Conservation (phyloP, 805 yeast genomes). For the Spencermartinsiella europaea region DNA sequence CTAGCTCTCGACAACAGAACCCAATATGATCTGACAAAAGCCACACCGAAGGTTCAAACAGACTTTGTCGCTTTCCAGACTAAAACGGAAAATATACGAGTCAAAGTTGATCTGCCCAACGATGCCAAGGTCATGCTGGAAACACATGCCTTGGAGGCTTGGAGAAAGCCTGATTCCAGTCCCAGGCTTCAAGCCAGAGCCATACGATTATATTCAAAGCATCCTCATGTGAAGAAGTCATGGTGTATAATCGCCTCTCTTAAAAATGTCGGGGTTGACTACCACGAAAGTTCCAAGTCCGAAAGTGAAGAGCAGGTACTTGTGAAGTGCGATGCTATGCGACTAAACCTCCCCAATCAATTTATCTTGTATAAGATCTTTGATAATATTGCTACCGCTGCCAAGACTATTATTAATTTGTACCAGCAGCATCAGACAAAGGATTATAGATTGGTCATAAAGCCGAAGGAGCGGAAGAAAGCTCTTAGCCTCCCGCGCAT, state of each 20-base stretch:
- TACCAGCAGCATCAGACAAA: conserved; percentile 28
- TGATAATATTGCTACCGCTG: conserved; percentile 65
- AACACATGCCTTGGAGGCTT: conserved; percentile 32
- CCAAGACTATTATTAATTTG: conserved; percentile 59
- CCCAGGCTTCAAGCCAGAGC: conserved; percentile 34
- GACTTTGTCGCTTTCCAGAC: conserved; percentile 26
- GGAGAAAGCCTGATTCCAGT: conserved; percentile 26
- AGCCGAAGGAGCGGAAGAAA: conserved; percentile 25
- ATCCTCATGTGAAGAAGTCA: conserved; percentile 39
- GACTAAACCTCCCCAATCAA: conserved; percentile 56
- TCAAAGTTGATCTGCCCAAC: conserved; percentile 43
- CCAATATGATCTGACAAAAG: background rate
- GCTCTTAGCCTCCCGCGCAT: conserved; percentile 40
- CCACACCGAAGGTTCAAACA: background rate
- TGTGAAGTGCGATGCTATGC: conserved; percentile 30
- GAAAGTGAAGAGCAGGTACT: conserved; percentile 21
- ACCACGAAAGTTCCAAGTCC: conserved; percentile 10
- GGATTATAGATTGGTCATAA: conserved; percentile 19
- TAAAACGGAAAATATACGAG: conserved; percentile 24
- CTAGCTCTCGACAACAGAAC: conserved; percentile 18
- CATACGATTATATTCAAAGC: conserved; percentile 43
- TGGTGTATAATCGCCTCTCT: conserved; percentile 35
- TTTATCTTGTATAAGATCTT: conserved; percentile 73
- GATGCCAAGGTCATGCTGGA: conserved; percentile 46
- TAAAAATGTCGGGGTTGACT: conserved; percentile 22